Conservation (phyloP, 305 asterid species). For the Fraxinus sp. region DNA sequence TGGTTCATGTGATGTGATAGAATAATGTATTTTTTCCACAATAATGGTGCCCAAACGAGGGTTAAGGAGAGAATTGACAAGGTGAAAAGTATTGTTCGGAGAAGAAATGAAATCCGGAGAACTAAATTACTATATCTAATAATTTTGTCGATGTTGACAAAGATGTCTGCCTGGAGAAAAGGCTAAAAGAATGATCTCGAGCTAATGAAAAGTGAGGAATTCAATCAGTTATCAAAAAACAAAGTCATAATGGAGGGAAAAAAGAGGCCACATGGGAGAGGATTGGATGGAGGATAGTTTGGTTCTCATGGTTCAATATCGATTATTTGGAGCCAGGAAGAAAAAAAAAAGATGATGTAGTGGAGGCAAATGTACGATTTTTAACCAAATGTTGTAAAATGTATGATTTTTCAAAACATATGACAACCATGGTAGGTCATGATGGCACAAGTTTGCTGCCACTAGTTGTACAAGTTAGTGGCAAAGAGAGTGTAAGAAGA, state of each 20-base stretch:
- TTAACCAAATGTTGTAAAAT: conserved; percentile 25
- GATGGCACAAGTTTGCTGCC: conserved; percentile 57
- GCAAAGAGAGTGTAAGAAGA: conserved; percentile 25
- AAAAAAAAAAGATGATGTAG: conserved; percentile 60
- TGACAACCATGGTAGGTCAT: conserved; percentile 70
- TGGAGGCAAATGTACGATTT: conserved; percentile 43
- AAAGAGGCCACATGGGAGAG: neutral
- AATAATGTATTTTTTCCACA: too few species aligned
- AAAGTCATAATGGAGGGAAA: too few species aligned
- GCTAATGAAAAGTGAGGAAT: neutral
- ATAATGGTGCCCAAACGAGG: too few species aligned
- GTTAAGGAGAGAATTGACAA: neutral
- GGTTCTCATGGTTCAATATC: conserved; percentile 44
- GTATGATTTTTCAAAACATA: conserved; percentile 66
- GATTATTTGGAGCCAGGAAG: conserved; percentile 53
- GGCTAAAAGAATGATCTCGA: neutral
- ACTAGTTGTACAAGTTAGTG: conserved; percentile 46
- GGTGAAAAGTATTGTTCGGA: conserved; percentile 23
- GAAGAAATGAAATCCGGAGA: conserved; percentile 27
- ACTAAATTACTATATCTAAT: conserved; percentile 8
- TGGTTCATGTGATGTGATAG: too few species aligned
- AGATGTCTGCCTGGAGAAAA: conserved; percentile 17
- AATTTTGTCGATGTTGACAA: neutral
- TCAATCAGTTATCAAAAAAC: neutral
- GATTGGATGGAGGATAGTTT: conserved; percentile 3